Evolutionary conservation across 106 monocot species (phyloP), one percentile per base, ranked within the genome.

Genomic region (Dactylorhiza incarnata): DNA sequence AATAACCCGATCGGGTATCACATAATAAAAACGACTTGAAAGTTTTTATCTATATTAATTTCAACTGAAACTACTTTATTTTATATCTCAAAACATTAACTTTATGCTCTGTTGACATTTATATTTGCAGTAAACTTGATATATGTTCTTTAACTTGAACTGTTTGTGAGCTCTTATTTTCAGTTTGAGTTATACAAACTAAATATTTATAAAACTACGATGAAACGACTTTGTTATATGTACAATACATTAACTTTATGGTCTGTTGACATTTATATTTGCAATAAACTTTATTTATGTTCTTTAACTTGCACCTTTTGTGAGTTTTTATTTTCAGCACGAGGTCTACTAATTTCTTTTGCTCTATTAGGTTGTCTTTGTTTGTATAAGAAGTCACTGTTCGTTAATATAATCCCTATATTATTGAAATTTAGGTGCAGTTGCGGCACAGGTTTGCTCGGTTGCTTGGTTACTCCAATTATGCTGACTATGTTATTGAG

Each of bases 401-500:
- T 6, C 2, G 5, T 48, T 71, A 20, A 48, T 49, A 49, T 72
- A 48, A 49, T 72, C 44, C 12, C 20, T 23, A 22, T 9, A 44
- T 47, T 72, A 11, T 48, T 13, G 48, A 20, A 72, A 72, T 48
- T 49, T 80, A 99, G 99, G 84, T 94, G 20, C 83, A 82, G 48
- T 76, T 94, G 78, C 91, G 99, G n/a, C 89, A 87, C 67, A 89
- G 77, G 81, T 77, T 83, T 89, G 89, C 99, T 78, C 78, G 68
- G 53, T 84, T 94, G 78, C 91, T 99, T 74, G 94, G 94, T 65
- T 99, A 94, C 48, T 79, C 99, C 48, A 94, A 78, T 82, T 99
- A 91, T 86, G 87, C 94, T 14, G 99, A 94, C 79, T 99, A 85
- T 84, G 86, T 76, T 77, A 63, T 81, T 75, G 91, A 91, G 81